phyloP scores from a whole-genome alignment of 2,329 filamentous ascomycete species.

The Beauveria rudraprayagi region DNA sequence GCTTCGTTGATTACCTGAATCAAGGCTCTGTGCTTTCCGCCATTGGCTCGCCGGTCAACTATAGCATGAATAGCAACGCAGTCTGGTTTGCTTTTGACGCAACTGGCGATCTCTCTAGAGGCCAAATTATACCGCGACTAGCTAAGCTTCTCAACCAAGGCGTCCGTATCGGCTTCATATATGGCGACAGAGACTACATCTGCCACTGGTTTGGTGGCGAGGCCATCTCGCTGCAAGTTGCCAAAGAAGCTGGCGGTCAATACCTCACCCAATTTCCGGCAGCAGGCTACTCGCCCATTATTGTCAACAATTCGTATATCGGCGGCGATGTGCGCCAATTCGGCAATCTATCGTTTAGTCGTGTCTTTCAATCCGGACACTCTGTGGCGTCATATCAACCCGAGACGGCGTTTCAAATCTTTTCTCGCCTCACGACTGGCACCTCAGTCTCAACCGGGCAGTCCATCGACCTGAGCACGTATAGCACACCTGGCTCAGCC shows the following conservation, averaged over 20 bases:
- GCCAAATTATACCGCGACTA: constrained; percentile 50
- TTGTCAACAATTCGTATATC: constrained; percentile 59
- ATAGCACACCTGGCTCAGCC: constrained; percentile 47
- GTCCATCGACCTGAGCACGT: constrained; percentile 41
- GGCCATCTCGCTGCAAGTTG: constrained; percentile 57
- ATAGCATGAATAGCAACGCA: constrained; percentile 39
- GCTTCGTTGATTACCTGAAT: constrained; percentile 59
- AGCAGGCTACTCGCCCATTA: constrained; percentile 65
- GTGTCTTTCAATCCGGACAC: constrained; percentile 60
- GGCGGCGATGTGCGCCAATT: constrained; percentile 69
- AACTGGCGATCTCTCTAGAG: constrained; percentile 56
- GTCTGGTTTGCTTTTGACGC: constrained; percentile 39
- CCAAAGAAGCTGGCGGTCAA: constrained; percentile 35
- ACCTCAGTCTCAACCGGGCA: constrained; percentile 49
- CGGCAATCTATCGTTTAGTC: constrained; percentile 63
- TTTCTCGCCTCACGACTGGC: constrained; percentile 50
- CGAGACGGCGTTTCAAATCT: constrained; percentile 49
- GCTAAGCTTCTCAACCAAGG: constrained; percentile 53
- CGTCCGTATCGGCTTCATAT: constrained; percentile 63
- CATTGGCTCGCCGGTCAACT: constrained; percentile 56
- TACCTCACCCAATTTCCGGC: constrained; percentile 49
- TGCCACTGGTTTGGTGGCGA: constrained; percentile 69
- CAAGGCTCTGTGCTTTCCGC: constrained; percentile 46
- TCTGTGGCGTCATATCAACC: constrained; percentile 55
- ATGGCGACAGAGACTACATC: constrained; percentile 57